Evolutionary conservation across 352 stramenopile species (phyloP).

Genomic region (Phytophthora crassamura): DNA sequence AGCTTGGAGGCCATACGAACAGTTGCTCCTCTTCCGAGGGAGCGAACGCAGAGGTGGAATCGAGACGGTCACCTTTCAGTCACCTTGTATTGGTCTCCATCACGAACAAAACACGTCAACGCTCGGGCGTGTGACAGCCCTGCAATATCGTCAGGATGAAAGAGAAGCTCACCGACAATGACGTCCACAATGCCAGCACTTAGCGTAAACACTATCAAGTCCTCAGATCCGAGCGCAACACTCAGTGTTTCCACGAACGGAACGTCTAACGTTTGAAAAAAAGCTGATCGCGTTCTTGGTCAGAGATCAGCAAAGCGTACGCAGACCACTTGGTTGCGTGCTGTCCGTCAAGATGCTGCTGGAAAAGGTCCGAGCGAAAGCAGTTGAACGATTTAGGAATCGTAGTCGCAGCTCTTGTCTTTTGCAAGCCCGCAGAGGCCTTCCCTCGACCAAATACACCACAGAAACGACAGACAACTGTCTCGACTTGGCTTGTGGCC

Average conservation of each 20-base stretch:
- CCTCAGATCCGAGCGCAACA: conserved; percentile 3
- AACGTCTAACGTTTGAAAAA: neutral
- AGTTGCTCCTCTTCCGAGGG: conserved; percentile 14
- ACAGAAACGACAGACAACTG: conserved; percentile 9
- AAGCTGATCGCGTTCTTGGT: neutral
- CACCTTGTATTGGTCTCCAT: conserved; percentile 9
- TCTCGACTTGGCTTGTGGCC: neutral
- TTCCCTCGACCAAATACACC: neutral
- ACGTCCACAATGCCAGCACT: neutral
- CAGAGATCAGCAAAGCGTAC: neutral
- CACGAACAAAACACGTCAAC: neutral
- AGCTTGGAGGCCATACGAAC: conserved; percentile 22
- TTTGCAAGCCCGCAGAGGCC: neutral
- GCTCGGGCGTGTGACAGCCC: neutral
- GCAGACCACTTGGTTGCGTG: conserved; percentile 1
- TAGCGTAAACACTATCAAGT: neutral
- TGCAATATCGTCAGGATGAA: conserved; percentile 2
- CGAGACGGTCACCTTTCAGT: conserved; percentile 18
- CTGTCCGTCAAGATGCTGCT: neutral
- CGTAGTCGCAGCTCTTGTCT: neutral
- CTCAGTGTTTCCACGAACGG: neutral
- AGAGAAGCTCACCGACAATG: neutral
- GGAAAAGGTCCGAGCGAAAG: conserved; percentile 3
- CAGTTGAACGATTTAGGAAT: neutral
- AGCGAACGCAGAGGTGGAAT: conserved; percentile 22